These are phyloP conservation scores for Zarea fungicola DNA, from an alignment of 2,329 filamentous ascomycete species.

Conservation along the genomic window DNA sequence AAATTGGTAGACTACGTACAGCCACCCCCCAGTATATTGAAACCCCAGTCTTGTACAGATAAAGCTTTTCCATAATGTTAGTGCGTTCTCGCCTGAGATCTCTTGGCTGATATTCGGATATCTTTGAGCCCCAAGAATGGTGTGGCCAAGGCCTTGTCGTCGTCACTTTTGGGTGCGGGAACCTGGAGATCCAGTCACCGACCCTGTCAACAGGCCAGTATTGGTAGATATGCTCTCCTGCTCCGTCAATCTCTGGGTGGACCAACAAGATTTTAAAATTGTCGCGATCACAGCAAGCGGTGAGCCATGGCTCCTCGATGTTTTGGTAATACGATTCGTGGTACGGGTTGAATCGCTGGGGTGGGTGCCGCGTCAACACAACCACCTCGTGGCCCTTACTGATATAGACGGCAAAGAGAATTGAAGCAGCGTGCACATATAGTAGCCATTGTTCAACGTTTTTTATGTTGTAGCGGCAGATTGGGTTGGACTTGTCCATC, in stretches of 20 bases:
- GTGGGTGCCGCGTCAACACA: neutral
- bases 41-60: neutral
- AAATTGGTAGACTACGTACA: neutral
- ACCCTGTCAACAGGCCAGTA: neutral
- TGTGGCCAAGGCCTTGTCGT: neutral
- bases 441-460: neutral
- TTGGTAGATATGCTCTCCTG: neutral
- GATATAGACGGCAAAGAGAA: neutral
- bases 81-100: neutral
- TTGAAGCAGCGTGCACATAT: neutral
- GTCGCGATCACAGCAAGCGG: neutral
- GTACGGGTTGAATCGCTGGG: neutral
- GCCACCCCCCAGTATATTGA: neutral
- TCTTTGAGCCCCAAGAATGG: neutral
- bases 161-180: neutral
- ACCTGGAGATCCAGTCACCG: neutral
- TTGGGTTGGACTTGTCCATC: neutral
- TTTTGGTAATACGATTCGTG: neutral
- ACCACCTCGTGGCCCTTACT: neutral
- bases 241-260: neutral
- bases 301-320: neutral
- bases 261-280: neutral
- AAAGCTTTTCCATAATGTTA: neutral
- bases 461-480: neutral
- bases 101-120: neutral